phyloP scores from a whole-genome alignment of 2,329 filamentous ascomycete species.

The Lachnellula hyalina region DNA sequence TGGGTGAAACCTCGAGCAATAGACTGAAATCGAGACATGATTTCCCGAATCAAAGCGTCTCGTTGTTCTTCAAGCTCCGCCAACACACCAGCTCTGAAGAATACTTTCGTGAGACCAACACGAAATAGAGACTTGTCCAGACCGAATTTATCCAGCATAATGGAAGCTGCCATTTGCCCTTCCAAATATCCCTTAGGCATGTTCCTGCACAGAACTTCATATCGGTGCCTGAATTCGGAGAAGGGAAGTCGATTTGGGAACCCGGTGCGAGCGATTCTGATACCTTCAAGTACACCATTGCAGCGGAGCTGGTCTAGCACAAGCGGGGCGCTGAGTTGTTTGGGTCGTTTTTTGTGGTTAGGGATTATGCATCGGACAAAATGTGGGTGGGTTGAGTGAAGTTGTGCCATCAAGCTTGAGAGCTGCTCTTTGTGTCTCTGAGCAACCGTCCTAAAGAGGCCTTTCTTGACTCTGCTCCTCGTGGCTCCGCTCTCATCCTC shows the following conservation, averaged over 20 bases:
- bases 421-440: constrained; percentile 97
- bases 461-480: constrained; percentile 86
- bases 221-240: constrained; percentile 88
- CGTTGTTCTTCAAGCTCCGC: constrained; percentile 95
- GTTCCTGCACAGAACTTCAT: constrained; percentile 84
- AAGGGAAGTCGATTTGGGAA: constrained; percentile 94
- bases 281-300: constrained; percentile 98
- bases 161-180: constrained; percentile 74
- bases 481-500: constrained; percentile 68
- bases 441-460: constrained; percentile 91
- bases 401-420: constrained; percentile 89
- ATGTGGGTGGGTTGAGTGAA: constrained; percentile 94
- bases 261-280: constrained; percentile 91
- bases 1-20: constrained; percentile 86
- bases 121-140: constrained; percentile 84
- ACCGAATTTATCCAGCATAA: constrained; percentile 85
- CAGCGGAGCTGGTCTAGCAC: constrained; percentile 96
- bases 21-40: constrained; percentile 91
- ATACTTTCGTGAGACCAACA: constrained; percentile 93
- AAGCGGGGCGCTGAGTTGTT: constrained; percentile 85
- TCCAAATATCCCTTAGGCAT: constrained; percentile 91
- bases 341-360: constrained; percentile 95
- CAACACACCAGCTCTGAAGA: constrained; percentile 93
- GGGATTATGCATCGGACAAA: constrained; percentile 97
- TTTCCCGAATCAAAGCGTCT: constrained; percentile 85